A percentile compares a stretch with the other conserved stretches of the same genome.
Evolutionary conservation across 768 basidiomycete species (phyloP).

Genomic region (Tephrocybe sp.): DNA sequence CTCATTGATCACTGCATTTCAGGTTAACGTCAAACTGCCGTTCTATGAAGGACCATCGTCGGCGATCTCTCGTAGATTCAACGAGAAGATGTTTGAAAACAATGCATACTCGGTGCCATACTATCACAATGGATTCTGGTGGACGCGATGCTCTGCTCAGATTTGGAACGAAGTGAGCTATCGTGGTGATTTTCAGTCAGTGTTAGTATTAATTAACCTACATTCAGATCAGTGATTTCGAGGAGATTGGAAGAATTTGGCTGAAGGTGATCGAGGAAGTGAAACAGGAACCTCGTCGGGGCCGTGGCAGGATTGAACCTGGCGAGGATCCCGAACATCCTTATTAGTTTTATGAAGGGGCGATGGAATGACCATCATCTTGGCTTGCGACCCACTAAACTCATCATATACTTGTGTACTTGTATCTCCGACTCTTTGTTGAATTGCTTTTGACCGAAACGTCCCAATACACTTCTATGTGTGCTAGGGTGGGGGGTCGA

Average conservation of each 20-base stretch:
- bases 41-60: conserved; percentile 11
- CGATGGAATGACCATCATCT: no score
- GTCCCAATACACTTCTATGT: no score
- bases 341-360: no score
- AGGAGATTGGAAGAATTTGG: conserved; percentile 4
- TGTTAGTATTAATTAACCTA: not conserved
- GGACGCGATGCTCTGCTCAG: conserved; percentile 21
- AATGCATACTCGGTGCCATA: conserved; percentile 21
- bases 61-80: conserved; percentile 22
- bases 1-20: no score
- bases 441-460: no score
- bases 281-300: not conserved
- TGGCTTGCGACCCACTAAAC: no score
- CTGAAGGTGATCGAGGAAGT: conserved; percentile 1
- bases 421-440: no score
- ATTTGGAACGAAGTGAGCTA: conserved; percentile 21
- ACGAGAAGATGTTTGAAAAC: conserved; percentile 28
- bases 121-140: conserved; percentile 20
- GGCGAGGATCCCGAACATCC: not conserved
- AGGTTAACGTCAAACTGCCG: conserved; percentile 22
- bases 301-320: not conserved
- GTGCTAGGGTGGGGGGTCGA: no score
- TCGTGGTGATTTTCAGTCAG: not conserved
- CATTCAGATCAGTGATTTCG: conserved; percentile 4
- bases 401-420: no score